Evolutionary conservation across 208 protist genomes (phyloP), one percentile per base, ranked within the genome.

Genomic region (Strigomonas oncopelti): DNA sequence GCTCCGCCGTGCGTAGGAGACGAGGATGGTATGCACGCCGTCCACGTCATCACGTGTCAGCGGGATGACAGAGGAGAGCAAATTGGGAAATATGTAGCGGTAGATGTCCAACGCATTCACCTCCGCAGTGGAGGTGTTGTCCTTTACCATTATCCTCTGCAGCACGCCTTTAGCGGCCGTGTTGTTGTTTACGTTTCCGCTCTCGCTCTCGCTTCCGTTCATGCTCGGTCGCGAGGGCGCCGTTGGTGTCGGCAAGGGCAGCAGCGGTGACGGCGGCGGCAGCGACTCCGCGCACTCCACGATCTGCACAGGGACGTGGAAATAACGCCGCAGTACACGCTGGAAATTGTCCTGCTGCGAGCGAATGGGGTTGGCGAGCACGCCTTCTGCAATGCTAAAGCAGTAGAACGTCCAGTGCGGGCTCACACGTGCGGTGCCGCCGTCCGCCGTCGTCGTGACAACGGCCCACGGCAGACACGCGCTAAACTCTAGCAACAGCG

Each of bases 321-420:
- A 61, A 25, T 61, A 61, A 11, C 56, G 56, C 5, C 29, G 5
- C 13, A 61, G 56, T 8, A n/a, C n/a, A n/a, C 29, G 56, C 16
- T 29, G 56, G 16, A 61, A 38, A 13, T 32, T 29, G 28, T 16
- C n/a, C 27, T 61, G 56, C 24, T 34, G 16, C 56, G 16, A 34
- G 5, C 29, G n/a, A 3, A 42, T 16, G 5, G 56, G 56, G 16
- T 61, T 61, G 14, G 7, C 24, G 13, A 61, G 32, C 29, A 61
- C 29, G 24, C 16, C 29, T 31, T 61, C 56, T 16, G 29, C 16
- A 16, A 8, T 13, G 29, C 56, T 13, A 61, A 61, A 61, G 29
- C 28, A 61, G 29, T 36, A 31, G 29, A 34, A 61, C n/a, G 56
- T 36, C 56, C 56, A 61, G 25, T 36, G 16, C 5, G 56, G 56